Evolutionary conservation across 1,139 yeast genomes (phyloP), one percentile per base, ranked within the genome.

Genomic region (Geotrichum europaeum): DNA sequence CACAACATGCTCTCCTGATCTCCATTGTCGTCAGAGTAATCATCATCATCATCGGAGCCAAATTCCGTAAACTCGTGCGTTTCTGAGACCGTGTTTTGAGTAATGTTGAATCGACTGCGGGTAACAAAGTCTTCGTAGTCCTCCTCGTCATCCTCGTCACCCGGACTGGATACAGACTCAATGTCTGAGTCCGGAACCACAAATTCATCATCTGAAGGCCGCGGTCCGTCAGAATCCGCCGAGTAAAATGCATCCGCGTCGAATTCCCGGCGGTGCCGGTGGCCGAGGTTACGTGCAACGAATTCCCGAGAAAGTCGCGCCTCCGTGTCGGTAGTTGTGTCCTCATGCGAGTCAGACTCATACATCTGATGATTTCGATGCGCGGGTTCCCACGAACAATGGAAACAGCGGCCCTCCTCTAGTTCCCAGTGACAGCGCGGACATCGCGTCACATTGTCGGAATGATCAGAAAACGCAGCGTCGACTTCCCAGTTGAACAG

Each of bases 361-460:
- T 4, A 4, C 4, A 50, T 20, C 50, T 25, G 43, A 15, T 20
- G 55, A 40, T 51, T 6, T 20, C 43, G 32, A 34, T 60, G 51
- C 36, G 56, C 32, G 56, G 55, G 24, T 13, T 25, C 20, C 61
- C 61, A 59, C 4, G 64, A 66, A 57, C 72, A 70, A 56, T 68
- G 63, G 15, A 63, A 64, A 53, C 72, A 70, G 22, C 53, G 60
- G 1, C 56, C 49, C 2, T 65, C 69, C 5, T 65, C 61, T 9
- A 69, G 56, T 60, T 70, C 72, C 72, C 72, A 70, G 57, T 63
- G 57, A 57, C 72, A 70, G 30, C 62, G 56, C 4, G 70, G 64
- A 57, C 72, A 70, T 25, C 72, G 58, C 34, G 56, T 34, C 1
- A 69, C 71, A n/a, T 65, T 66, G 53, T 69, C 72, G 24, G 68